phyloP scores from a whole-genome alignment of 139 green algal species.

The Zygnema cylindricum region DNA sequence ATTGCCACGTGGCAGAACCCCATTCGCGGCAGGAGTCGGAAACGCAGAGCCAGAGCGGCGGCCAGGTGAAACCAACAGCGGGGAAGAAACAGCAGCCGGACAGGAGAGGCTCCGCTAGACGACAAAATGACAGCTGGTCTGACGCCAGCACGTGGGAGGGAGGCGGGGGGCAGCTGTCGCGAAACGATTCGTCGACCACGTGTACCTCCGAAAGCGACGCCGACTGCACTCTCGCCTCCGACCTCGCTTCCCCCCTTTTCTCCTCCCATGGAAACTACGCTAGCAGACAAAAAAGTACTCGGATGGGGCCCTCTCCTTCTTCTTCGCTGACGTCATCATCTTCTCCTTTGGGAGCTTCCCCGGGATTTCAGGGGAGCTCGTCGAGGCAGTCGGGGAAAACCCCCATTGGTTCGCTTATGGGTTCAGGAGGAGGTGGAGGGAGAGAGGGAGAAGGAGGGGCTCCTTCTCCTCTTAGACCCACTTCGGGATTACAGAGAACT shows the following conservation, averaged over 20 bases:
- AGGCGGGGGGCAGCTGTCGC: not conserved
- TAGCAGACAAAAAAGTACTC: not conserved
- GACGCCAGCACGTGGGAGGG: not conserved
- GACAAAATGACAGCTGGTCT: not conserved
- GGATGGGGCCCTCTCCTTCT: too few species aligned
- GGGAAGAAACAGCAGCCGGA: not conserved
- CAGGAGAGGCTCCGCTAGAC: too few species aligned
- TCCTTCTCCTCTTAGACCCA: too few species aligned
- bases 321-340: too few species aligned
- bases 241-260: not conserved
- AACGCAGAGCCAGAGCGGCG: not conserved
- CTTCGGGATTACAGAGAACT: not conserved
- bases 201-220: not conserved
- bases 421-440: too few species aligned
- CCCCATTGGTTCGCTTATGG: not conserved
- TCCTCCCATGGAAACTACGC: not conserved
- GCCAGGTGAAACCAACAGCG: not conserved
- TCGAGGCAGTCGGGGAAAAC: too few species aligned
- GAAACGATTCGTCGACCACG: not conserved
- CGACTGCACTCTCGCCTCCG: not conserved
- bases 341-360: too few species aligned
- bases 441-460: too few species aligned
- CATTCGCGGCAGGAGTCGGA: too few species aligned
- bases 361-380: too few species aligned
- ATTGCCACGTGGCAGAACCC: too few species aligned